phyloP scores from a whole-genome alignment of 139 green algal genomes.

The Haematococcus lacustris region DNA sequence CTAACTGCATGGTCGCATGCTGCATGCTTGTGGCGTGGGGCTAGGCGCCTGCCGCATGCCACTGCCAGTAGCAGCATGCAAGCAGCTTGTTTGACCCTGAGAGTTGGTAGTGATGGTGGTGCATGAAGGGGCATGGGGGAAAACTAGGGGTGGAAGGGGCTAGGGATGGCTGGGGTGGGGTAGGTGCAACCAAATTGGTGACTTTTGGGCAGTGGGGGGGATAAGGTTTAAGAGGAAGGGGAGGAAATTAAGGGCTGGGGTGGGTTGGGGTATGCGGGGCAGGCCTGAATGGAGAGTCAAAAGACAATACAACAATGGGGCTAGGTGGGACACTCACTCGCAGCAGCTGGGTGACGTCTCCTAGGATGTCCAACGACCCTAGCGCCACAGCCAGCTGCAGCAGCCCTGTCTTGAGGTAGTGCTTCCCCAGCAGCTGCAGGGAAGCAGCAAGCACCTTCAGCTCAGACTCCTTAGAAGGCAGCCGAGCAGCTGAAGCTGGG shows the following conservation, averaged over 20 bases:
- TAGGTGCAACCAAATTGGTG: neutral
- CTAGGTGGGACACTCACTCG: neutral
- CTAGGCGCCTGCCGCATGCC: too few relatives aligned
- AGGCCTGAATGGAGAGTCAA: neutral
- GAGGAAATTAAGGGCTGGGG: neutral
- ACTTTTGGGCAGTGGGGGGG: neutral
- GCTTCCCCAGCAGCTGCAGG: slow-evolving; percentile 19
- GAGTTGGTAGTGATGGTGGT: too few relatives aligned
- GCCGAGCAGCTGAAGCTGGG: too few relatives aligned
- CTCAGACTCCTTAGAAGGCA: neutral
- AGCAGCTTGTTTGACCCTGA: too few relatives aligned
- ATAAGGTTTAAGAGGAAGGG: neutral
- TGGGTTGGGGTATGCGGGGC: too few relatives aligned
- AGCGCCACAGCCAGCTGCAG: slow-evolving; percentile 57
- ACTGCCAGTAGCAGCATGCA: too few relatives aligned
- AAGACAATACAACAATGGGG: neutral
- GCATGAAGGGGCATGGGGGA: too few relatives aligned
- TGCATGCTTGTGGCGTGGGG: too few relatives aligned
- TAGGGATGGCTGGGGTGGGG: too few relatives aligned
- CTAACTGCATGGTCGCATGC: too few relatives aligned
- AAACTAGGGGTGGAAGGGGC: too few relatives aligned
- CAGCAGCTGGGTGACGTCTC: slow-evolving; percentile 33
- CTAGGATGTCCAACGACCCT: slow-evolving; percentile 47
- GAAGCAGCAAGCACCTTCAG: neutral
- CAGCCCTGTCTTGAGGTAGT: slow-evolving; percentile 57